Evolutionary conservation across 2,329 filamentous ascomycete genomes (phyloP), one percentile per base, ranked within the genome.

Genomic region (Epichloe baconii): DNA sequence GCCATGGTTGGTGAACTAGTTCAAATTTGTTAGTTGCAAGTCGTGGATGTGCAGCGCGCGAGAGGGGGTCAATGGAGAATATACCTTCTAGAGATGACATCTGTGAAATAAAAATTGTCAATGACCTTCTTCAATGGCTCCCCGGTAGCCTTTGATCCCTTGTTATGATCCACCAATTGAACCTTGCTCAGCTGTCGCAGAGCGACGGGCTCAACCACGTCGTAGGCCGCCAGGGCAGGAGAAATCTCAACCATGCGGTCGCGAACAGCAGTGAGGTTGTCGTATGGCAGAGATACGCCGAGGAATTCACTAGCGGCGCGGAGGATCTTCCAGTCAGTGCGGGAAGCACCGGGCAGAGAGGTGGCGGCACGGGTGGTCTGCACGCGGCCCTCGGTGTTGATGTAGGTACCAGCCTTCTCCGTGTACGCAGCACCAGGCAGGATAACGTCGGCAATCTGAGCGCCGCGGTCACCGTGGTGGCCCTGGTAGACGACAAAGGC

Each of bases 271-370:
- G 93, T 86, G 48, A 98, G 79, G 64, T 97, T 89, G 61, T 98
- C 91, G 64, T 97, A 98, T 21, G 89, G 87, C 49, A 98, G 79
- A 57, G 90, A 85, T 31, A 76, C 82, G 54, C 86, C 88, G 15
- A 98, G 77, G 72, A 95, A 96, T 71, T 97, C 93, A 64, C 86
- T 93, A 52, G 79, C 82, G 17, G 93, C 93, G 57, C 93, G 88
- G 60, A 98, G 83, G 63, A 98, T 97, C 81, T 97, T 98, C 93
- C 93, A 98, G 73, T 98, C 93, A 56, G 93, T 91, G 64, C 93
- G 82, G 52, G 91, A 82, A 49, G 89, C 93, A 54, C 93, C 93
- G 23, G 89, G 88, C 57, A 95, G 77, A 44, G 86, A 86, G 38
- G 89, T 94, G 34, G 93, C 93, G 46, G 88, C 85, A 58, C 93